Percentiles rank a stretch among this genome's conserved stretches.
Conservation (phyloP, 2,329 filamentous ascomycete species). For the Fusarium temperatum region DNA sequence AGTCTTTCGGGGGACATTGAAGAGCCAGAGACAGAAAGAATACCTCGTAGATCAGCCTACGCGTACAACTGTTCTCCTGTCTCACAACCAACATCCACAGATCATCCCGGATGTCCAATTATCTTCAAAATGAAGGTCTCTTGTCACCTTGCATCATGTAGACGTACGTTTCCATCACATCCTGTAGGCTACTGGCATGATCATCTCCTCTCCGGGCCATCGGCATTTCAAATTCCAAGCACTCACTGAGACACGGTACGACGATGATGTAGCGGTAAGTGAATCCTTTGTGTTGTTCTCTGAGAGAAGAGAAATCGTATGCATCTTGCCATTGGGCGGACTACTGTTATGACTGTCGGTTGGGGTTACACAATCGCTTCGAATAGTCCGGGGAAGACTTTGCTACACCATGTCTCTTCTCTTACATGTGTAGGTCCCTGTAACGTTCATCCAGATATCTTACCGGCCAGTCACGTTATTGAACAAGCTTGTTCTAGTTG, state of each 20-base stretch:
- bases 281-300: fast-evolving
- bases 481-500: fast-evolving
- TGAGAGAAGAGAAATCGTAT: not conserved
- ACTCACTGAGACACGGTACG: not conserved
- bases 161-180: not conserved
- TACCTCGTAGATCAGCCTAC: not conserved
- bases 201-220: not conserved
- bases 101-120: not conserved
- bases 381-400: not conserved
- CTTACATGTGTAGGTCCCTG: fast-evolving
- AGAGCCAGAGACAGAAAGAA: no score
- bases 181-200: not conserved
- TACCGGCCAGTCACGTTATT: fast-evolving
- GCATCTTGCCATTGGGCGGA: not conserved
- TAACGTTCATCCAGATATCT: fast-evolving
- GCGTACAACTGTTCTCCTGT: not conserved
- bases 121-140: fast-evolving
- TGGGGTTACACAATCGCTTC: not conserved
- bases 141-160: not conserved
- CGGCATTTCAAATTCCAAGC: not conserved
- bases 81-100: not conserved
- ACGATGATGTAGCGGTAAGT: not conserved
- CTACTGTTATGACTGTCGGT: not conserved
- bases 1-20: fast-evolving
- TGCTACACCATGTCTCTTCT: fast-evolving